Conservation (phyloP, 805 yeast genomes). For the Blastobotrys attinorum region DNA sequence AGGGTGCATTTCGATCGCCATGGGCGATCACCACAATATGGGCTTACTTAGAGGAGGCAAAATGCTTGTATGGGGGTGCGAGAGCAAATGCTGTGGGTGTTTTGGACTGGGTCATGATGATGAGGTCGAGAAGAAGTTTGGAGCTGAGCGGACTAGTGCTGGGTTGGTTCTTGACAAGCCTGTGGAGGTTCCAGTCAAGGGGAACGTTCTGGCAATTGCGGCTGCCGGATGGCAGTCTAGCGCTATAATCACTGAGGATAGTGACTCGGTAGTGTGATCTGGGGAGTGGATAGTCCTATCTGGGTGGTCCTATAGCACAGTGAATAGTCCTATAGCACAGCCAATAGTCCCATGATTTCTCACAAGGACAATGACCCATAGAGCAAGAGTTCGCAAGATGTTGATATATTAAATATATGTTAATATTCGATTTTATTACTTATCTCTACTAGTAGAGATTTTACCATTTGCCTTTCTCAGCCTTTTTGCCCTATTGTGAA, state of each 20-base stretch:
- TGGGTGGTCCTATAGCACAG: too few species aligned
- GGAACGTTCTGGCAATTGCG: slow-evolving; percentile 46
- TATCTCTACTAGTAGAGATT: too few species aligned
- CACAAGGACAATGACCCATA: too few species aligned
- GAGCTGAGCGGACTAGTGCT: slow-evolving; percentile 8
- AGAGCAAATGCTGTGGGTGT: slow-evolving; percentile 56
- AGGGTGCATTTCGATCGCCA: slow-evolving; percentile 46
- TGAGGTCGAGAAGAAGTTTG: slow-evolving; percentile 10
- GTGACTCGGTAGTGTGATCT: not conserved
- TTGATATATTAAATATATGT: too few species aligned
- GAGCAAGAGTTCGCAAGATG: too few species aligned
- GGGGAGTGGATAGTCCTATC: too few species aligned
- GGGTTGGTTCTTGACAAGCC: slow-evolving; percentile 35
- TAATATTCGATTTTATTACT: too few species aligned
- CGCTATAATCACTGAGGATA: slow-evolving; percentile 38
- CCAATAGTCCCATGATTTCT: too few species aligned
- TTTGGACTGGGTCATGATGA: slow-evolving; percentile 49
- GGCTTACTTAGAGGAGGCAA: slow-evolving; percentile 56
- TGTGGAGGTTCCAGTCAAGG: slow-evolving; percentile 28
- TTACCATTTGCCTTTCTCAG: slow-evolving; percentile 5
- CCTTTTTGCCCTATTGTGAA: slow-evolving; percentile 2
- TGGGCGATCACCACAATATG: slow-evolving; percentile 65
- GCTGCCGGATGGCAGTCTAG: slow-evolving; percentile 81
- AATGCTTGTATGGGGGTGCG: slow-evolving; percentile 60
- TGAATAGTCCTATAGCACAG: too few species aligned